A percentile compares a stretch with the other conserved stretches of the same genome.
phyloP scores from a whole-genome alignment of 2,329 filamentous ascomycete genomes.

The Zasmidium angulare region DNA sequence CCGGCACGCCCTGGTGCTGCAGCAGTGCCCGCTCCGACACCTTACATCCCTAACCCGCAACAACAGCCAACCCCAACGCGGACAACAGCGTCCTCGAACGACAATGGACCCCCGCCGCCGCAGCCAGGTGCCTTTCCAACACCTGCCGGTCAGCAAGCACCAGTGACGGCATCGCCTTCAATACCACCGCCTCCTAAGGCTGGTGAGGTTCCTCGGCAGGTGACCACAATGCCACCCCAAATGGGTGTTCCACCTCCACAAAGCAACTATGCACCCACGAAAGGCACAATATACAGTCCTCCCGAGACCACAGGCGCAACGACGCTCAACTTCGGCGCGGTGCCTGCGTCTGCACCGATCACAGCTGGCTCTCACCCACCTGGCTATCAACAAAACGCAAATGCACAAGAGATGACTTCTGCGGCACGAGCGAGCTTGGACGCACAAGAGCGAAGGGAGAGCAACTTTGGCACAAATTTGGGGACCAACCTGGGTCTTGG shows the following conservation, averaged over 20 bases:
- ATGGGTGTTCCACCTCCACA: conserved; percentile 41
- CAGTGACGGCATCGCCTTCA: conserved; percentile 24
- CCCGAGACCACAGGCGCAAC: conserved; percentile 33
- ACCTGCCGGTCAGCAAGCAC: conserved; percentile 30
- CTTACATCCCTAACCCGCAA: conserved; percentile 22
- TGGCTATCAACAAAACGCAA: conserved; percentile 49
- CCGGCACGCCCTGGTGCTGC: conserved; percentile 32
- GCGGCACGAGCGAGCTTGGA: conserved; percentile 36
- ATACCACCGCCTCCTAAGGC: conserved; percentile 44
- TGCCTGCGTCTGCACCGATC: conserved; percentile 26
- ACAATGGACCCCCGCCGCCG: conserved; percentile 40
- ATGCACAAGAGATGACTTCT: conserved; percentile 42
- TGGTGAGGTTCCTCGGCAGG: conserved; percentile 29
- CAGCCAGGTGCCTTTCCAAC: conserved; percentile 44
- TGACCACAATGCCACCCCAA: conserved; percentile 40
- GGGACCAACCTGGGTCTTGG: conserved; percentile 13
- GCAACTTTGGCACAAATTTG: conserved; percentile 6
- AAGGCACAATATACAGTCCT: conserved; percentile 34
- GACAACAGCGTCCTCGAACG: conserved; percentile 15
- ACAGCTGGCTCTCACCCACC: conserved; percentile 42
- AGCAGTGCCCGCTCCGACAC: conserved; percentile 33
- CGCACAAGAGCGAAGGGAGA: conserved; percentile 25
- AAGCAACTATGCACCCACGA: conserved; percentile 39
- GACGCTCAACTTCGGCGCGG: conserved; percentile 40
- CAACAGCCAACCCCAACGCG: conserved; percentile 29